These are phyloP conservation scores for Solanum paucissectum DNA, from an alignment of 257 asterid genomes.

Conservation along the genomic window DNA sequence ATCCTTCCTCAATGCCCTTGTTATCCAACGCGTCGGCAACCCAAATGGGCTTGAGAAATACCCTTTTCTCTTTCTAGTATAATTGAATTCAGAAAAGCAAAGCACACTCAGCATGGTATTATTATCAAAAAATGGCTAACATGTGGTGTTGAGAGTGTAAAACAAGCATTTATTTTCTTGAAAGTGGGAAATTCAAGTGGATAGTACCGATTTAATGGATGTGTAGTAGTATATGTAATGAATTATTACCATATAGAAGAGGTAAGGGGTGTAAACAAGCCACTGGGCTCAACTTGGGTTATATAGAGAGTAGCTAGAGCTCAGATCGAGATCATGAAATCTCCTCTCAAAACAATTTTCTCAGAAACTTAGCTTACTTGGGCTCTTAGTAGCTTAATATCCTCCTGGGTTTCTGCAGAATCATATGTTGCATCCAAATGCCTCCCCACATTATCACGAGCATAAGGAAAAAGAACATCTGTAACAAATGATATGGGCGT, in stretches of 20 bases:
- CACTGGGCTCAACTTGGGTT: background rate
- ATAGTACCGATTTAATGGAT: background rate
- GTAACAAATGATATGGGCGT: conserved; percentile 92
- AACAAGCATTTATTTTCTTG: background rate
- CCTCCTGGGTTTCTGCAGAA: conserved; percentile 69
- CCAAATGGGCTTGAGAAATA: background rate
- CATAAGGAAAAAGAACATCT: conserved; percentile 88
- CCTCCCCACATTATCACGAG: conserved; percentile 79
- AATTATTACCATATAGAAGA: background rate
- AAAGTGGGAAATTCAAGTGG: background rate
- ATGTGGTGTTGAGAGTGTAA: background rate
- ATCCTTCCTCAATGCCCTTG: background rate
- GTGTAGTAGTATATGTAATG: background rate
- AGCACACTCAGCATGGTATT: background rate
- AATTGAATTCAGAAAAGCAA: background rate
- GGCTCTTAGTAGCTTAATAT: conserved; percentile 54
- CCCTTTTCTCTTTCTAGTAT: background rate
- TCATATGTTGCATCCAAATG: conserved; percentile 81
- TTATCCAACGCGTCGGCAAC: background rate
- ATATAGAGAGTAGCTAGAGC: background rate
- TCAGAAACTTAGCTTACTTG: conserved; percentile 43
- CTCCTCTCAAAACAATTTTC: background rate
- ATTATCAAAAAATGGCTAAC: background rate
- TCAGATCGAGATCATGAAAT: background rate
- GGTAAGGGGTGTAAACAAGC: background rate